Evolutionary conservation across 805 yeast genomes (phyloP).

Genomic region (Lipomyces orientalis): DNA sequence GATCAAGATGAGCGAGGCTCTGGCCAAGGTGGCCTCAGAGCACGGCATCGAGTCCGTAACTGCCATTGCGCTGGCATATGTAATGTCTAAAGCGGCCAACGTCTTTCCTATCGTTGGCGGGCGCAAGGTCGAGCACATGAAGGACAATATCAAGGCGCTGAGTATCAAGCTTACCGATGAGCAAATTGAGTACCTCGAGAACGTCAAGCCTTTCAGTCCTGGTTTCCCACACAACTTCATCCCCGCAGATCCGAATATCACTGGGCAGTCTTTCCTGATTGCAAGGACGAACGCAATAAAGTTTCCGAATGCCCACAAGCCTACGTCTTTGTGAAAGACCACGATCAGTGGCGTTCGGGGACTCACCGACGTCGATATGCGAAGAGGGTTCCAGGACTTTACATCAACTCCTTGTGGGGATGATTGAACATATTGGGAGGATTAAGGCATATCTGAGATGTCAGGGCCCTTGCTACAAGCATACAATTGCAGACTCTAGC

Average conservation of each 20-base stretch:
- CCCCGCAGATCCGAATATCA: slow-evolving; percentile 1
- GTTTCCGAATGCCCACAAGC: no score
- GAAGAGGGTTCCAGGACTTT: no score
- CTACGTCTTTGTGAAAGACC: no score
- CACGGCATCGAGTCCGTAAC: neutral
- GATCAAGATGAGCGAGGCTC: neutral
- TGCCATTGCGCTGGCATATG: slow-evolving; percentile 4
- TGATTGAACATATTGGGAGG: no score
- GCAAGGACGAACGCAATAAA: no score
- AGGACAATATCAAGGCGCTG: slow-evolving; percentile 6
- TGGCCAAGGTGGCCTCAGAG: neutral
- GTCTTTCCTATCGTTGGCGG: neutral
- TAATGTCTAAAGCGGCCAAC: neutral
- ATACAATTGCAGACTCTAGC: no score
- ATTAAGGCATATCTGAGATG: no score
- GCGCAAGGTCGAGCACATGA: neutral
- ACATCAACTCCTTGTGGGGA: no score
- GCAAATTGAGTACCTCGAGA: slow-evolving; percentile 16
- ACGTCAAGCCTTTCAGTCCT: slow-evolving; percentile 31
- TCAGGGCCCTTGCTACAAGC: no score
- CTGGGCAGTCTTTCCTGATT: neutral
- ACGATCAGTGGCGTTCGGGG: no score
- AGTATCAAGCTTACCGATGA: neutral
- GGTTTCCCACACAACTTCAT: slow-evolving; percentile 34
- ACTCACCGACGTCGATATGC: no score